Percentiles rank a stretch among this genome's conserved stretches.
These are phyloP conservation scores for Imleria badia DNA, from an alignment of 768 basidiomycete species.

Conservation along the genomic window DNA sequence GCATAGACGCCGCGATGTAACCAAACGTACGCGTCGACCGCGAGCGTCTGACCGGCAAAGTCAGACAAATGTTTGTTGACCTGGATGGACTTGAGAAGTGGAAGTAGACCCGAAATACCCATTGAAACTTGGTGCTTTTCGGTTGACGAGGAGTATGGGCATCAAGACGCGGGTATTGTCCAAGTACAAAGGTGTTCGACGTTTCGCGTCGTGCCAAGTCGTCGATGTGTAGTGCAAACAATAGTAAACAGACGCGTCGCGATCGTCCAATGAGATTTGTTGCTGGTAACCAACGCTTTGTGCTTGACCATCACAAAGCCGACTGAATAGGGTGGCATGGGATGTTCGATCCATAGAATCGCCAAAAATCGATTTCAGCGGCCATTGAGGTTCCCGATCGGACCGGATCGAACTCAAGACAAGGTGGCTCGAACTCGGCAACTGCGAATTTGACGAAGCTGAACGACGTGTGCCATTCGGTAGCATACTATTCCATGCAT, in stretches of 20 bases:
- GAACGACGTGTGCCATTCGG: too few relatives aligned
- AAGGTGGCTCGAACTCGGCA: neutral
- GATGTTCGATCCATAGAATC: neutral
- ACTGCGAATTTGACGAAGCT: too few relatives aligned
- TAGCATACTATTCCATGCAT: too few relatives aligned
- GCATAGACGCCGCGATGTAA: slow-evolving; percentile 85
- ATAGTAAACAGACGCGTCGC: slow-evolving; percentile 33
- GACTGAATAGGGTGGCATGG: neutral
- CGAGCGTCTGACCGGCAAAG: slow-evolving; percentile 80
- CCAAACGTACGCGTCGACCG: slow-evolving; percentile 96
- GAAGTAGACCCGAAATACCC: slow-evolving; percentile 91
- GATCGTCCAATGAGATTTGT: slow-evolving; percentile 18
- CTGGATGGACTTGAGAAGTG: slow-evolving; percentile 89
- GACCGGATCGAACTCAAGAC: neutral
- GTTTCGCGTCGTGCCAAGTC: neutral
- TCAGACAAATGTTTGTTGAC: slow-evolving; percentile 75
- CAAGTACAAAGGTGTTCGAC: neutral
- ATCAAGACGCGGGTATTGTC: slow-evolving; percentile 5
- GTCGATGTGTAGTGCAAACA: slow-evolving; percentile 20
- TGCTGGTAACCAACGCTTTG: too few relatives aligned
- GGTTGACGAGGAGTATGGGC: neutral
- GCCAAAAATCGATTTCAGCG: neutral
- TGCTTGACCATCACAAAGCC: neutral
- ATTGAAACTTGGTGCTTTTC: slow-evolving; percentile 40
- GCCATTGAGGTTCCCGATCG: too few relatives aligned